phyloP scores from a whole-genome alignment of 352 stramenopile genomes.

The Halophytophthora batemanensis region DNA sequence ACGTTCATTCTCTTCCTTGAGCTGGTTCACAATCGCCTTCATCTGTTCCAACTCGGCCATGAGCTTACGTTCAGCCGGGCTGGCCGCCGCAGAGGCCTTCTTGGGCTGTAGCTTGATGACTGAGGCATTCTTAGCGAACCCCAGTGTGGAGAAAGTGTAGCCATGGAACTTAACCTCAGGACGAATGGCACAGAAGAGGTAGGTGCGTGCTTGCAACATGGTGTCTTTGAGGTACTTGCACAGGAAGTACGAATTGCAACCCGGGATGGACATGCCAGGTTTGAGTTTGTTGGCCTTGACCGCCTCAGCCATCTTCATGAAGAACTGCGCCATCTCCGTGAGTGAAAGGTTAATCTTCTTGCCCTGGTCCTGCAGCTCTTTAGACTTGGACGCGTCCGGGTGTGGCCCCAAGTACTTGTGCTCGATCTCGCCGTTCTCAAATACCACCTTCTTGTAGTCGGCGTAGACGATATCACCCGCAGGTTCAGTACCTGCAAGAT shows the following conservation, averaged over 20 bases:
- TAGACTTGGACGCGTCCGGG: conserved; percentile 89
- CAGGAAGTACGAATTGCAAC: conserved; percentile 94
- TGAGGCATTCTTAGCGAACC: conserved; percentile 93
- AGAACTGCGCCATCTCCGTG: conserved; percentile 95
- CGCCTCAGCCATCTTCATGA: conserved; percentile 96
- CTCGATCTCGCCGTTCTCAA: conserved; percentile 90
- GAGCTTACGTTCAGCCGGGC: conserved; percentile 89
- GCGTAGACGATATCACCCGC: conserved; percentile 93
- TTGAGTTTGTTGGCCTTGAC: conserved; percentile 95
- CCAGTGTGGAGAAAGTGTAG: conserved; percentile 94
- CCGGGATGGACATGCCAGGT: conserved; percentile 89
- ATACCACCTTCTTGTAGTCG: conserved; percentile 92
- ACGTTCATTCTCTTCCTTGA: conserved; percentile 81
- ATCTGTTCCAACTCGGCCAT: conserved; percentile 94
- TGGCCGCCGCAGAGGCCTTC: conserved; percentile 89
- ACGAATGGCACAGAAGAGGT: conserved; percentile 93
- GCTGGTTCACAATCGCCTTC: conserved; percentile 83
- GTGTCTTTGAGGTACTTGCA: conserved; percentile 97
- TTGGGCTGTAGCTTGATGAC: conserved; percentile 96
- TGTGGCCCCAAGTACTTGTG: conserved; percentile 91
- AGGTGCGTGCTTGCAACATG: conserved; percentile 92
- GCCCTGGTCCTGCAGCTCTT: conserved; percentile 92
- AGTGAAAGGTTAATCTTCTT: conserved; percentile 96
- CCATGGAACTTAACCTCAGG: conserved; percentile 92
- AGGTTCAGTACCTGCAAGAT: conserved; percentile 91